These are phyloP conservation scores for Skeletonema marinoi DNA, from an alignment of 108 stramenopile species.

Conservation along the genomic window DNA sequence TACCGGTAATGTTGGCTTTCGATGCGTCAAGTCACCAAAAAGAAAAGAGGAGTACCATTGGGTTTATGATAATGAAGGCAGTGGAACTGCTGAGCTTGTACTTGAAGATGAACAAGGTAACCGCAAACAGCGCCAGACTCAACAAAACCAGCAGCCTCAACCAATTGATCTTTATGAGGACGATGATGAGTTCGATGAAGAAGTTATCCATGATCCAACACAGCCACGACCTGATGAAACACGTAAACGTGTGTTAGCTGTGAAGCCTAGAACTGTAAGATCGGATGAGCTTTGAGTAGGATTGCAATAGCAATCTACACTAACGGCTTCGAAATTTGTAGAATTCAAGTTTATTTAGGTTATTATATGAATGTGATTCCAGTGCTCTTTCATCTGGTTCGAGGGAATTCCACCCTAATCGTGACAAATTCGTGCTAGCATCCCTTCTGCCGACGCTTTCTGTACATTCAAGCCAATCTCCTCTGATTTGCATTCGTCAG, in stretches of 20 bases:
- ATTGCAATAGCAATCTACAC: background rate
- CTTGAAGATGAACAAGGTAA: conserved; percentile 74
- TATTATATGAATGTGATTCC: background rate
- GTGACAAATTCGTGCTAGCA: background rate
- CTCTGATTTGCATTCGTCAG: background rate
- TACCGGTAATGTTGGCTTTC: conserved; percentile 85
- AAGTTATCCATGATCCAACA: conserved; percentile 33
- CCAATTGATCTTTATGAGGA: conserved; percentile 29
- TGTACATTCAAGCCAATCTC: background rate
- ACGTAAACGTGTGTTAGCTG: conserved; percentile 42
- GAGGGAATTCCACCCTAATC: conserved; percentile 1
- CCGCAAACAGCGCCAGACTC: conserved; percentile 51
- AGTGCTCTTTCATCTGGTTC: background rate
- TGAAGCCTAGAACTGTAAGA: conserved; percentile 40
- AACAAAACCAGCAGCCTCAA: conserved; percentile 54
- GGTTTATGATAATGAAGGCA: conserved; percentile 68
- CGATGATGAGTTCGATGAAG: conserved; percentile 58
- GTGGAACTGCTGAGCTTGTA: conserved; percentile 55
- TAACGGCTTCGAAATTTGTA: background rate
- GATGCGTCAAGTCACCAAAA: conserved; percentile 79
- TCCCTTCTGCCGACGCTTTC: background rate
- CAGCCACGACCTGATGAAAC: conserved; percentile 46
- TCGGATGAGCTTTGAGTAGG: conserved; percentile 48
- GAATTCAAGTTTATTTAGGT: background rate
- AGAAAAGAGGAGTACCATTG: conserved; percentile 76